Percentiles rank a stretch among this genome's conserved stretches.
phyloP scores from a whole-genome alignment of 768 basidiomycete genomes.

The Vishniacozyma victoriae region DNA sequence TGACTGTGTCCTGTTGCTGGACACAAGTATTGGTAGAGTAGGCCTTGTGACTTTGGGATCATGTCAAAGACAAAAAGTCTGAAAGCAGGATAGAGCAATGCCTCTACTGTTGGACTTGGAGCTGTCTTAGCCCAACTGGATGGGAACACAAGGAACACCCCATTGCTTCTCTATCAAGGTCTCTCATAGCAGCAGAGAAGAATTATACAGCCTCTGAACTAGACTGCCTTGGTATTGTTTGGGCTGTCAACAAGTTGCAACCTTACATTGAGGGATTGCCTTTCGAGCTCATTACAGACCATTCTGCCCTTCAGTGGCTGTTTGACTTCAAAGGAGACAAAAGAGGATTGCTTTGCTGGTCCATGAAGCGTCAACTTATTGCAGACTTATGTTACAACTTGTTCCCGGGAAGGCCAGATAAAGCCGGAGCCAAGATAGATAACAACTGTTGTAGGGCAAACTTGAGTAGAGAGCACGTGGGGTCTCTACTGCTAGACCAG shows the following conservation, averaged over 20 bases:
- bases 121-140: conserved; percentile 1
- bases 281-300: conserved; percentile 7
- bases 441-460: too few species aligned
- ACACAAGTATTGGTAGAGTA: too few species aligned
- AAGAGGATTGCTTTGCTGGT: conserved; percentile 1
- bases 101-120: conserved; percentile 4
- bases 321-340: conserved; percentile 4
- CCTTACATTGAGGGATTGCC: conserved; percentile 5
- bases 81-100: conserved; percentile 11
- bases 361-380: conserved; percentile 8
- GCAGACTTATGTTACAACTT: too few species aligned
- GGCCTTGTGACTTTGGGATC: too few species aligned
- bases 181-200: conserved; percentile 1
- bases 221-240: conserved; percentile 4
- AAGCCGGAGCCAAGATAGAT: too few species aligned
- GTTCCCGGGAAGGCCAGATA: too few species aligned
- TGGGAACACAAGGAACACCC: neutral
- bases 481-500: too few species aligned
- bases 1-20: too few species aligned
- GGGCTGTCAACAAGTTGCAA: conserved; percentile 4
- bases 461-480: too few species aligned
- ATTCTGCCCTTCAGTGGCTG: conserved; percentile 4
- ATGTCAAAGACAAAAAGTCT: too few species aligned
- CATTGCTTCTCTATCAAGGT: conserved; percentile 2
- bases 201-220: conserved; percentile 5